These are phyloP conservation scores for Suhomyces faveliae DNA, from an alignment of 805 yeast species.

Conservation along the genomic window DNA sequence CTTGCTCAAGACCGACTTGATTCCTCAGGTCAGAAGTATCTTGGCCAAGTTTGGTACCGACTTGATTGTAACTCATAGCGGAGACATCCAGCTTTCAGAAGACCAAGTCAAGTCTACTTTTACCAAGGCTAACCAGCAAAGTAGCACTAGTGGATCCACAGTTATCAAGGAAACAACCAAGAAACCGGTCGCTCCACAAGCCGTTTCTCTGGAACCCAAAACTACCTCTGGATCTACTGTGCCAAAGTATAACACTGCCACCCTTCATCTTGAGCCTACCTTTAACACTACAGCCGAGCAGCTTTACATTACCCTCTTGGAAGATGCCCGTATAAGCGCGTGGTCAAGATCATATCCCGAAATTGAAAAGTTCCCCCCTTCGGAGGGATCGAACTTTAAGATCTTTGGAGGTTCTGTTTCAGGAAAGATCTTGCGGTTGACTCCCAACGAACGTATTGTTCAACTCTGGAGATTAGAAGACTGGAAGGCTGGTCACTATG, in stretches of 20 bases:
- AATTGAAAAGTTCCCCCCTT: constrained; percentile 47
- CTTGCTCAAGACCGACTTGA: constrained; percentile 46
- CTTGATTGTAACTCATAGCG: constrained; percentile 71
- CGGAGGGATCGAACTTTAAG: constrained; percentile 60
- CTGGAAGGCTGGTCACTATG: constrained; percentile 86
- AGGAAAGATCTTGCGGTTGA: constrained; percentile 64
- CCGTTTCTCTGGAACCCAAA: constrained; percentile 10
- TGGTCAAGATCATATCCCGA: constrained; percentile 81
- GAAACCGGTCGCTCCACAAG: neutral
- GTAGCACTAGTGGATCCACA: constrained; percentile 22
- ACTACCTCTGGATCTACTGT: constrained; percentile 20
- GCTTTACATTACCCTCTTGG: constrained; percentile 71
- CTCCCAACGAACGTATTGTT: constrained; percentile 56
- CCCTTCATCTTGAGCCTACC: constrained; percentile 69
- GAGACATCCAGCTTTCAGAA: constrained; percentile 77
- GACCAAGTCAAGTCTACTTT: constrained; percentile 39
- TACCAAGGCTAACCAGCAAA: constrained; percentile 49
- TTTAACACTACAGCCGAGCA: constrained; percentile 90
- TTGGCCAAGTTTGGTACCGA: constrained; percentile 73
- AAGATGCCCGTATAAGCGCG: constrained; percentile 76
- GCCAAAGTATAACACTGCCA: constrained; percentile 77
- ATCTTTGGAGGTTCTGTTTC: constrained; percentile 86
- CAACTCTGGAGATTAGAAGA: constrained; percentile 85
- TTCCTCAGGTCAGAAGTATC: constrained; percentile 66
- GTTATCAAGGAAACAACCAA: constrained; percentile 10